A percentile compares a stretch with the other conserved stretches of the same genome.
Conservation (phyloP, 352 stramenopile genomes). For the Phytophthora tentaculata region DNA sequence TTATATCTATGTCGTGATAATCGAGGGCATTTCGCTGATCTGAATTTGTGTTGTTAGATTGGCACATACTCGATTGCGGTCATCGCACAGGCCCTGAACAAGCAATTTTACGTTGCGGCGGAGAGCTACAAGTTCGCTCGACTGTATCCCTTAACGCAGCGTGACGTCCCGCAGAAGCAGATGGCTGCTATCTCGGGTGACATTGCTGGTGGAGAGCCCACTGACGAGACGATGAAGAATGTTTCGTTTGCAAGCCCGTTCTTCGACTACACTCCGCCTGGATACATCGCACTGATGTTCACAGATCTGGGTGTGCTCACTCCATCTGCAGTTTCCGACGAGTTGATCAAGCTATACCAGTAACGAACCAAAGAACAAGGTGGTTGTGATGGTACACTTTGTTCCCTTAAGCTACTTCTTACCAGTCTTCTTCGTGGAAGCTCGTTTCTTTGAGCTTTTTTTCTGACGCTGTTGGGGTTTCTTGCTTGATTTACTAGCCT, state of each 20-base stretch:
- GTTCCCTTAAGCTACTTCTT: constrained; percentile 6
- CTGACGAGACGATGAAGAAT: constrained; percentile 47
- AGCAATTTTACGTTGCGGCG: constrained; percentile 98
- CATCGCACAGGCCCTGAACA: constrained; percentile 95
- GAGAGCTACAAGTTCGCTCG: constrained; percentile 99
- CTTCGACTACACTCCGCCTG: constrained; percentile 97
- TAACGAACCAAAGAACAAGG: constrained; percentile 54
- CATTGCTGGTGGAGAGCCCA: constrained; percentile 33
- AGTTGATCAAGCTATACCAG: constrained; percentile 98
- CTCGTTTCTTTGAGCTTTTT: constrained; percentile 15
- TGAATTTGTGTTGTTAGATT: constrained; percentile 60
- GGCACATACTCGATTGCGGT: constrained; percentile 96
- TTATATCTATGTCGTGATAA: too few species aligned
- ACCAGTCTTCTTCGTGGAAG: constrained; percentile 5
- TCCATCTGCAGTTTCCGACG: constrained; percentile 97
- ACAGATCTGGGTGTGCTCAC: constrained; percentile 98
- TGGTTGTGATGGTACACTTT: constrained; percentile 5
- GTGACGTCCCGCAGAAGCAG: constrained; percentile 90
- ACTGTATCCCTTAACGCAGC: constrained; percentile 97
- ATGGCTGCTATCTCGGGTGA: constrained; percentile 51
- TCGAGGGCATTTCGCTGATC: too few species aligned
- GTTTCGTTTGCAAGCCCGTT: constrained; percentile 90
- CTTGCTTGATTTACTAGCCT: background rate
- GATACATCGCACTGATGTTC: constrained; percentile 98
- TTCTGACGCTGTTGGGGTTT: constrained; percentile 18